These are phyloP conservation scores for Boletus rex-veris DNA, from an alignment of 768 basidiomycete genomes.

Conservation along the genomic window DNA sequence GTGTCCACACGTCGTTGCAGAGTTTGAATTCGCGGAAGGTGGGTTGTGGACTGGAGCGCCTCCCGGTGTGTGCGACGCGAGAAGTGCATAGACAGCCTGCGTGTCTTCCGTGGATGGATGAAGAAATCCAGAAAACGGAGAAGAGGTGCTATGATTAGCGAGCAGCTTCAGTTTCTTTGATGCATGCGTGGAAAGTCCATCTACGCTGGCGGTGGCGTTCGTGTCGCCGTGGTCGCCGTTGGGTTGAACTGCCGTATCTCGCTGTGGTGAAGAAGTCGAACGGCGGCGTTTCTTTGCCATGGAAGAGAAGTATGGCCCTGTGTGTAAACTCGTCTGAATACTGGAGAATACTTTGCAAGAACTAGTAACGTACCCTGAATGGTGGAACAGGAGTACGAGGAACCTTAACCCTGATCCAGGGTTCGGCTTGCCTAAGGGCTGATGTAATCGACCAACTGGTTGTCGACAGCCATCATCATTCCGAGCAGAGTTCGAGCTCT, in stretches of 20 bases:
- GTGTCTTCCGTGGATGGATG: slow-evolving; percentile 46
- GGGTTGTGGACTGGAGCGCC: slow-evolving; percentile 27
- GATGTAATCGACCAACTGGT: slow-evolving; percentile 7
- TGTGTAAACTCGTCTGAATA: neutral
- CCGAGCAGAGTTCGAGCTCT: neutral
- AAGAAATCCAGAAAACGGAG: slow-evolving; percentile 46
- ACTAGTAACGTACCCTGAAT: neutral
- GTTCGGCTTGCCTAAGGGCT: neutral
- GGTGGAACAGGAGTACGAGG: neutral
- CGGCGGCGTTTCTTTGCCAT: slow-evolving; percentile 15
- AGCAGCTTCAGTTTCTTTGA: slow-evolving; percentile 52
- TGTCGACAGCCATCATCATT: too few species aligned
- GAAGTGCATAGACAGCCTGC: slow-evolving; percentile 38
- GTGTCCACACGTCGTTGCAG: slow-evolving; percentile 44
- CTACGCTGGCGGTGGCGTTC: neutral
- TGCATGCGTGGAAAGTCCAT: slow-evolving; percentile 11
- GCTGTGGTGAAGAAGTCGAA: slow-evolving; percentile 3
- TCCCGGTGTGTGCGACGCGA: slow-evolving; percentile 37
- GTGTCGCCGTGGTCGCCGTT: neutral
- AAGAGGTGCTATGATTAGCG: slow-evolving; percentile 37
- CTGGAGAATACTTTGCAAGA: too few species aligned
- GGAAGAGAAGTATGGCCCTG: neutral
- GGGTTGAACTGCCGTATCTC: neutral
- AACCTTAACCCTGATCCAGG: slow-evolving; percentile 3
- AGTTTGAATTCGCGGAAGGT: slow-evolving; percentile 30